Percentiles rank a stretch among this genome's conserved stretches.
phyloP scores from a whole-genome alignment of 2,329 filamentous ascomycete species.

The Lecanicillium sp. region DNA sequence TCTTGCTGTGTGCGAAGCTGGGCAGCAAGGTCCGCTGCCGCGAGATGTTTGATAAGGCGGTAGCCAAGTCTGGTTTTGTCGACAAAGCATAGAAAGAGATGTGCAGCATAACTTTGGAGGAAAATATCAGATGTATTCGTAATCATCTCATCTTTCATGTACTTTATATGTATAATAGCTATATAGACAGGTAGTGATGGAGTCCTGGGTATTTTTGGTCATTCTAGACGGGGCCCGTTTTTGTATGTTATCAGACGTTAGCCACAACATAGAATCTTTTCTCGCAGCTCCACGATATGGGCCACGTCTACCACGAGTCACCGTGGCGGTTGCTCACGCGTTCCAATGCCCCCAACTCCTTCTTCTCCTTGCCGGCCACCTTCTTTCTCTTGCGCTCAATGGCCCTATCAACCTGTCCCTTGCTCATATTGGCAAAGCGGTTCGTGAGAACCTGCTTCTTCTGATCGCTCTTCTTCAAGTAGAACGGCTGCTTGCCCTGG shows the following conservation, averaged over 20 bases:
- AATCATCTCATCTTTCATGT: not conserved
- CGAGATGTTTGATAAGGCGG: conserved; percentile 63
- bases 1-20: conserved; percentile 79
- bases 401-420: conserved; percentile 72
- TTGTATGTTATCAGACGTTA: not conserved
- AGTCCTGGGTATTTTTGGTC: conserved; percentile 4
- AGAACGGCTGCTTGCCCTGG: conserved; percentile 89
- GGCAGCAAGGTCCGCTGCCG: conserved; percentile 77
- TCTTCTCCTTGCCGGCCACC: conserved; percentile 77
- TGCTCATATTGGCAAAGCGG: conserved; percentile 75
- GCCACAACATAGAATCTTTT: not conserved
- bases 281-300: not conserved
- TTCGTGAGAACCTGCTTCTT: conserved; percentile 79
- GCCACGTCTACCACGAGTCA: too few species aligned
- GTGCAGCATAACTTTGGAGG: too few species aligned
- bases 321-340: conserved; percentile 15
- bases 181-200: conserved; percentile 2
- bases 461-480: conserved; percentile 84
- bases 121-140: not conserved
- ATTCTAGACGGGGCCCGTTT: not conserved
- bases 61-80: conserved; percentile 28
- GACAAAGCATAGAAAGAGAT: conserved; percentile 1
- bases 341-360: conserved; percentile 46
- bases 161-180: conserved; percentile 3
- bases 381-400: conserved; percentile 90